Evolutionary conservation across 2,329 filamentous ascomycete species (phyloP), one percentile per base, ranked within the genome.

Genomic region (Cercospora zeae-maydis): DNA sequence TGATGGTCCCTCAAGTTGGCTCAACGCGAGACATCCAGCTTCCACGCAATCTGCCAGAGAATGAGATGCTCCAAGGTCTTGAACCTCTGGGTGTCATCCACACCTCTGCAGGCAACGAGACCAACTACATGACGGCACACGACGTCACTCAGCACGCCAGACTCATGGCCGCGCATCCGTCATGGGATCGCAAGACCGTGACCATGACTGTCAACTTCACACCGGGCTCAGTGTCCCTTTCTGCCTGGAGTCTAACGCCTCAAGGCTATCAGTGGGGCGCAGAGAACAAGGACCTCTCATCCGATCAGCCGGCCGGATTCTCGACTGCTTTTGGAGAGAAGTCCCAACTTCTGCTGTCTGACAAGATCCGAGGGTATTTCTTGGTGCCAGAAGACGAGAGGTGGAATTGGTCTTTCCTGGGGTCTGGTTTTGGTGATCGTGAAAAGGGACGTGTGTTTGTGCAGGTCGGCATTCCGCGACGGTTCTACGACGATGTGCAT

Each of bases 391-490:
- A 97, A 73, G 88, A 89, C 59, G 88, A 89, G 65, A 84, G 89
- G 65, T 99, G 95, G 95, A 99, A 99, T 78, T 99, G 97, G 81
- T 95, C 90, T 77, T 99, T 99, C 83, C 92, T 98, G 88, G 95
- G 95, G 60, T 92, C 88, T 68, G 87, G 88, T 0, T 99, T 98
- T 75, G 87, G 88, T 13, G 87, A 88, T 42, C 84, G 96, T 67
- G 92, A 96, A 80, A 98, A 97, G 87, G 74, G 71, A 1, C 84
- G 88, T 3, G 85, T 97, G 47, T 90, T 92, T 71, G 93, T 98
- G 71, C 95, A 95, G 82, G 88, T 99, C 59, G 96, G 98, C 78
- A 96, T 92, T 47, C 95, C 95, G 16, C 78, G 77, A 66, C 83
- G 90, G 8, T 98, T 96, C 79, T 99, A 99, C 79, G 93, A 90